These are phyloP conservation scores for Leishmania aethiopica DNA, from an alignment of 208 protist species.

Conservation along the genomic window DNA sequence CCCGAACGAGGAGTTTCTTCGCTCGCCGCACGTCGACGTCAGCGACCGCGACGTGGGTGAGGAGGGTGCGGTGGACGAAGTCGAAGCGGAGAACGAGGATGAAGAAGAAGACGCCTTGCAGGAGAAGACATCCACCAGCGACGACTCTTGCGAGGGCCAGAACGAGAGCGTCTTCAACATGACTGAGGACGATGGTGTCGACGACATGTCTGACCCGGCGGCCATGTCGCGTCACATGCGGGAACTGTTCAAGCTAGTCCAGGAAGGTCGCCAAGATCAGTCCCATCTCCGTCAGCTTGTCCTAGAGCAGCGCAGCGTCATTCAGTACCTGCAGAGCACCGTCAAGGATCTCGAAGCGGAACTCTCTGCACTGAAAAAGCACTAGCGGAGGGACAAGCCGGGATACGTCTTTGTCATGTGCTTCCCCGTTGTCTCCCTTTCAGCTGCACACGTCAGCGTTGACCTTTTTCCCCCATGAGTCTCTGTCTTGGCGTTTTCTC, in stretches of 20 bases:
- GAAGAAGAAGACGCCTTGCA: conserved; percentile 22
- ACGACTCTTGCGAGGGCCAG: conserved; percentile 39
- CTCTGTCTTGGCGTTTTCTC: not conserved
- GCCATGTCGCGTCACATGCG: conserved; percentile 32
- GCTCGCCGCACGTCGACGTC: not conserved
- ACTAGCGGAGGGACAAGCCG: not conserved
- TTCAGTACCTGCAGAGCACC: conserved; percentile 26
- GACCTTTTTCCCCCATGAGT: not conserved
- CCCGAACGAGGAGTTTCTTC: not conserved
- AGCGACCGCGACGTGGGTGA: conserved; percentile 21
- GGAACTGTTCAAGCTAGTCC: conserved; percentile 40
- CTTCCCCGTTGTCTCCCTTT: not conserved
- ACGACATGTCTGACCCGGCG: conserved; percentile 34
- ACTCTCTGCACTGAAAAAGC: conserved; percentile 30
- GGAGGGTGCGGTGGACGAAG: conserved; percentile 18
- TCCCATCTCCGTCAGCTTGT: conserved; percentile 30
- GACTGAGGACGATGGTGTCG: conserved; percentile 35
- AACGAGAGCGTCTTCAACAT: conserved; percentile 51
- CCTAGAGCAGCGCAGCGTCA: conserved; percentile 33
- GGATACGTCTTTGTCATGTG: not conserved
- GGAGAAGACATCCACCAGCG: conserved; percentile 24
- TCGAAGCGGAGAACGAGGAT: conserved; percentile 29
- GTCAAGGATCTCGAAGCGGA: conserved; percentile 24
- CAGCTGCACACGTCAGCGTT: not conserved
- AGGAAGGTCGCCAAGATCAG: conserved; percentile 42